A percentile compares a stretch with the other conserved stretches of the same genome.
phyloP scores from a whole-genome alignment of 805 yeast genomes.

The Ogataea polymorpha region DNA sequence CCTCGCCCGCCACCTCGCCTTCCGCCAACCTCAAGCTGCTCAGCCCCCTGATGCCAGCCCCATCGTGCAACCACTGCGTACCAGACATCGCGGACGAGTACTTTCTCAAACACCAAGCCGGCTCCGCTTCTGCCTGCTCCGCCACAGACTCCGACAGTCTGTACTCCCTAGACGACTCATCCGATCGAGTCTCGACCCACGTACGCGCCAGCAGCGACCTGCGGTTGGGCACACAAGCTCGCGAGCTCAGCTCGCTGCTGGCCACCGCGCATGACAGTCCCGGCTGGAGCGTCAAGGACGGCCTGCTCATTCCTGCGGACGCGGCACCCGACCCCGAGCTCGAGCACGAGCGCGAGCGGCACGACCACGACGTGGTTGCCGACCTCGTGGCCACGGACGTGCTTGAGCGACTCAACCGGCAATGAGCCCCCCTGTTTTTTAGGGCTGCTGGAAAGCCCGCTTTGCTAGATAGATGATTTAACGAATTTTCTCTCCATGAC shows the following conservation, averaged over 20 bases:
- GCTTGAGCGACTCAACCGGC: slow-evolving; percentile 15
- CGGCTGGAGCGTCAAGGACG: slow-evolving; percentile 20
- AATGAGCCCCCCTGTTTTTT: not conserved
- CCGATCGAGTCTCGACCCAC: slow-evolving; percentile 6
- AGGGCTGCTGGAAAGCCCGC: slow-evolving; percentile 1
- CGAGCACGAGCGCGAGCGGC: not conserved
- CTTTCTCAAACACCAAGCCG: slow-evolving; percentile 18
- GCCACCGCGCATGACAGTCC: slow-evolving; percentile 6
- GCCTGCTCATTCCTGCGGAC: slow-evolving; percentile 11
- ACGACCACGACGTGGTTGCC: slow-evolving; percentile 18
- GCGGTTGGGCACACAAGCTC: not conserved
- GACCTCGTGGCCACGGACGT: slow-evolving; percentile 25
- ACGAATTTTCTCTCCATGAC: not conserved
- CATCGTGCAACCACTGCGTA: slow-evolving; percentile 13
- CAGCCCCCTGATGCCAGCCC: slow-evolving; percentile 5
- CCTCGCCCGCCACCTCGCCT: slow-evolving; percentile 11
- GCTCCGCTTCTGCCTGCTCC: slow-evolving; percentile 3
- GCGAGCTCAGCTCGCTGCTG: slow-evolving; percentile 2
- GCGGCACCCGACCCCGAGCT: not conserved
- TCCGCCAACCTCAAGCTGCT: slow-evolving; percentile 7
- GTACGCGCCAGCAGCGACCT: slow-evolving; percentile 1
- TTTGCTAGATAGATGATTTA: slow-evolving; percentile 4
- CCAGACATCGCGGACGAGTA: slow-evolving; percentile 28
- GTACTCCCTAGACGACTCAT: slow-evolving; percentile 13
- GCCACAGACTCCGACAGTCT: slow-evolving; percentile 15